Conservation (phyloP, 371 early-diverging fungal species). For the Mucor racemosus region DNA sequence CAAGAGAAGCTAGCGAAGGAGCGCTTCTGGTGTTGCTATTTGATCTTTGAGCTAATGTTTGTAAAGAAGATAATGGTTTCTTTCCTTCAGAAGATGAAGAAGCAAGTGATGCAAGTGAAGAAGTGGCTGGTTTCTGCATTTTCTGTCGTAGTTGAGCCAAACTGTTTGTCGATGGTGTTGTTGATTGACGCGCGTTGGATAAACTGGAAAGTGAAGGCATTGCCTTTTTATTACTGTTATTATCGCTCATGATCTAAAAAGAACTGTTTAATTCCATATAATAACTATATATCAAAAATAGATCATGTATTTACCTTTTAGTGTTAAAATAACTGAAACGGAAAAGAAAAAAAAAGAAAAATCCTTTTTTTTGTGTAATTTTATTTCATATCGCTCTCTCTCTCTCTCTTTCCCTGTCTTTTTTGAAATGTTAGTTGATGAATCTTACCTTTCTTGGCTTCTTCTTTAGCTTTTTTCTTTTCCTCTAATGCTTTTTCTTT, state of each 20-base stretch:
- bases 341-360: slow-evolving; percentile 4
- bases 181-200: slow-evolving; percentile 17
- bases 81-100: slow-evolving; percentile 11
- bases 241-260: neutral
- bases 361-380: neutral
- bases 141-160: slow-evolving; percentile 23
- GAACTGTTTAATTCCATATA: neutral
- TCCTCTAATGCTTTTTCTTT: slow-evolving; percentile 44
- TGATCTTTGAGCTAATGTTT: slow-evolving; percentile 34
- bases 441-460: slow-evolving; percentile 34
- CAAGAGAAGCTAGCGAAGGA: slow-evolving; percentile 40
- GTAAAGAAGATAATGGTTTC: slow-evolving; percentile 30
- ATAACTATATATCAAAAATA: neutral
- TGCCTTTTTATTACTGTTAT: slow-evolving; percentile 5
- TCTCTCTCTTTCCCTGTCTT: neutral
- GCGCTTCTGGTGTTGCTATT: slow-evolving; percentile 13
- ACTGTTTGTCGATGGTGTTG: slow-evolving; percentile 1
- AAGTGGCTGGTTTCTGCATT: slow-evolving; percentile 21
- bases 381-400: neutral
- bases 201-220: slow-evolving; percentile 24
- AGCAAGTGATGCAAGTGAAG: slow-evolving; percentile 12
- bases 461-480: slow-evolving; percentile 45
- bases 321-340: neutral
- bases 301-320: neutral
- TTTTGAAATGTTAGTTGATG: neutral